Evolutionary conservation across 108 stramenopile genomes (phyloP).

Genomic region (Cylindrotheca fusiformis): DNA sequence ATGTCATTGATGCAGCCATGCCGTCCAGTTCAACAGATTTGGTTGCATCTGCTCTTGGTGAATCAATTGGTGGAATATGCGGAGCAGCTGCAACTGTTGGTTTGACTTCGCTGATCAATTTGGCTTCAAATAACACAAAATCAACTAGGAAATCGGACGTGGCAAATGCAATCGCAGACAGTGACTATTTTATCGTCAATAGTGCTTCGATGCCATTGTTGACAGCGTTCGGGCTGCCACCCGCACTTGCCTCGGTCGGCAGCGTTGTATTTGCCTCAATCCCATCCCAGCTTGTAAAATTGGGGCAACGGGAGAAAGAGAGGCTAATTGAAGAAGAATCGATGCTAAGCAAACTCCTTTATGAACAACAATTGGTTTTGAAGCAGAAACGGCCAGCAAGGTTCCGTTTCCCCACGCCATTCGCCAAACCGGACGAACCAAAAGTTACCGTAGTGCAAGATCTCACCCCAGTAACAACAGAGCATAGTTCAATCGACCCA

Average conservation of each 20-base stretch:
- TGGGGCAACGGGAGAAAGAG: slow-evolving; percentile 31
- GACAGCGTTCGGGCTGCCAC: slow-evolving; percentile 58
- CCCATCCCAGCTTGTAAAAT: slow-evolving; percentile 66
- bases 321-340: slow-evolving; percentile 34
- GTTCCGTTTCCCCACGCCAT: neutral
- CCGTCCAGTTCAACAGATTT: slow-evolving; percentile 66
- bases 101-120: neutral
- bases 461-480: slow-evolving; percentile 6
- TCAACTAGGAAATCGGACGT: slow-evolving; percentile 17
- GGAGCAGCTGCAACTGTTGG: slow-evolving; percentile 36
- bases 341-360: slow-evolving; percentile 33
- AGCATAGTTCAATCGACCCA: slow-evolving; percentile 38
- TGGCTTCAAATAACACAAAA: neutral
- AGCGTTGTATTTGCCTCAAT: slow-evolving; percentile 57
- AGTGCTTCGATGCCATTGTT: slow-evolving; percentile 57
- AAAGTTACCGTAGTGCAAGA: neutral
- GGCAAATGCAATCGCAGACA: slow-evolving; percentile 65
- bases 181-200: slow-evolving; percentile 75
- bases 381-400: slow-evolving; percentile 16
- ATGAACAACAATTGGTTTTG: slow-evolving; percentile 30
- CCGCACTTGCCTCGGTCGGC: slow-evolving; percentile 43
- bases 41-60: slow-evolving; percentile 66
- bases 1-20: slow-evolving; percentile 49
- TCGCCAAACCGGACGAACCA: neutral
- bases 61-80: slow-evolving; percentile 65